Base-by-base conservation (phyloP, 805 yeast genomes). In the Metschnikowia shivogae region DNA sequence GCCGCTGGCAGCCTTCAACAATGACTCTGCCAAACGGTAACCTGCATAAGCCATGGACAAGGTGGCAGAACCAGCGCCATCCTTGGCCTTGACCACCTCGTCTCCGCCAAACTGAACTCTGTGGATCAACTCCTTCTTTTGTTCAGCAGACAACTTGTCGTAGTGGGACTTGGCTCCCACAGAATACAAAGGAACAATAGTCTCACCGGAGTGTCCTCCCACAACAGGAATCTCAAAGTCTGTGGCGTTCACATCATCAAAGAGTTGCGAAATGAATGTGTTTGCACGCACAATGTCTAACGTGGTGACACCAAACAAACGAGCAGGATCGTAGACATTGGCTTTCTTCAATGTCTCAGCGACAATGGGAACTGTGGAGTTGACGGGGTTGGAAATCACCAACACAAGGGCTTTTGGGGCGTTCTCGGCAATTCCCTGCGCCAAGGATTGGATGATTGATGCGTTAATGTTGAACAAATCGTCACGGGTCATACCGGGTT, bases 1-100 rank as follows among this genome's bases (percentile, higher is more conserved):
- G 31, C 57, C 57, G 13, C 38, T 27, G n/a, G 52, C 49, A 2
- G 75, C 71, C 51, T 59, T 59, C 56, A 71, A 61, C 47, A 71
- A 66, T 56, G 73, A 61, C 52, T 79, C 82, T 27, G 89, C 86
- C 63, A 89, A 85, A 56, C 83, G 77, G 73, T 78, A 87, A 30
- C 95, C 97, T 30, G 97, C 96, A 58, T 82, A 85, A 8, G 97
- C 97, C 97, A 90, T 92, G 27, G 96, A 86, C 55, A 90, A 76
- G 31, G 98, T 90, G 46, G 97, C 97, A 39, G 96, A 87, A 34
- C 97, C 97, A 42, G 83, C 83, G 53, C 97, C 97, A 58, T 87
- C 84, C 74, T 90, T 90, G 45, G 97, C 97, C 72, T 86, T 76
- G 53, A 90, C 98, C 39, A 90, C 96, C 69, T 92, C 97, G 64